These are phyloP conservation scores for Termitomyces sp. DNA, from an alignment of 768 basidiomycete genomes.

Conservation along the genomic window DNA sequence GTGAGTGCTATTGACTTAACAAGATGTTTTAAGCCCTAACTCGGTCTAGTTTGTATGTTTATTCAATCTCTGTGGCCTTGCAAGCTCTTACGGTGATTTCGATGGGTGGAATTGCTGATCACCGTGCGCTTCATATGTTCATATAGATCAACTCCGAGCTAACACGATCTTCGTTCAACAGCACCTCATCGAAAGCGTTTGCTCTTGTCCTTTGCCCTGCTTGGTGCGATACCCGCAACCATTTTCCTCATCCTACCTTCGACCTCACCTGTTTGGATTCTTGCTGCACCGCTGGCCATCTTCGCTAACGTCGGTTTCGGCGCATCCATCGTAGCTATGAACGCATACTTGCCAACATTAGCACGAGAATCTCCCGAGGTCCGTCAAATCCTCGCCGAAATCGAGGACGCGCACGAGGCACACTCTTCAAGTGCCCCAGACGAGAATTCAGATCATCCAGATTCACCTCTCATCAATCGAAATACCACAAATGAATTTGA, in stretches of 20 bases:
- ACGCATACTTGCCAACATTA: conserved; percentile 79
- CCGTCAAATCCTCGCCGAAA: conserved; percentile 31
- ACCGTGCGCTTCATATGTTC: conserved; percentile 50
- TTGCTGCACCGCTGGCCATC: conserved; percentile 68
- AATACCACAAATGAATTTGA: conserved; percentile 13
- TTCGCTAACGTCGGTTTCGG: conserved; percentile 86
- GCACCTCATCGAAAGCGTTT: conserved; percentile 74
- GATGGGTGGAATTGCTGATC: conserved; percentile 88
- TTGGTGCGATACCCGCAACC: conserved; percentile 67
- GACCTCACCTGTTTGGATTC: conserved; percentile 62
- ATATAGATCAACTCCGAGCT: neutral
- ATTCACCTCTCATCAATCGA: conserved; percentile 36
- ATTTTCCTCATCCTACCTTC: conserved; percentile 75
- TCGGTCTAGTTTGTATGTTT: conserved; percentile 69
- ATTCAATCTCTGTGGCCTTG: conserved; percentile 83
- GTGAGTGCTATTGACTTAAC: conserved; percentile 32
- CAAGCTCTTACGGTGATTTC: conserved; percentile 96
- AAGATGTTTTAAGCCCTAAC: neutral
- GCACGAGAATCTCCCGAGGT: conserved; percentile 67
- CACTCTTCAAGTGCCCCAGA: conserved; percentile 11
- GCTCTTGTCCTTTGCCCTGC: conserved; percentile 67
- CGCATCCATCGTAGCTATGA: conserved; percentile 83
- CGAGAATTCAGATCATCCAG: conserved; percentile 22
- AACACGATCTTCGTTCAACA: conserved; percentile 12
- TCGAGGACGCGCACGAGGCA: conserved; percentile 21